phyloP scores from a whole-genome alignment of 2,329 filamentous ascomycete species.

The Trichoderma breve region DNA sequence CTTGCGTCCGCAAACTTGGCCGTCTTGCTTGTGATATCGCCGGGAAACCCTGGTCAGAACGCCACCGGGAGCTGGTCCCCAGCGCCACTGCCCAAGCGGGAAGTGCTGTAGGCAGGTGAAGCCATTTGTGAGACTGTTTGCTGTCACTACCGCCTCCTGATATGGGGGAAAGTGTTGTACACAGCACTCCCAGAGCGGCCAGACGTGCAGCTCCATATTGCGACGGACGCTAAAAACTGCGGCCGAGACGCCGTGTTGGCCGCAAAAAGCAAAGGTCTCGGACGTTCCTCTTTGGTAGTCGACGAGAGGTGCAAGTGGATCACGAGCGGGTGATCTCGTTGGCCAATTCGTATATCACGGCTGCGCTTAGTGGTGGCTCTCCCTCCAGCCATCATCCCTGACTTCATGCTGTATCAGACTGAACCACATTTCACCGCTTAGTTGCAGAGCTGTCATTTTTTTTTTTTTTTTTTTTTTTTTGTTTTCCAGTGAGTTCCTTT shows the following conservation, averaged over 20 bases:
- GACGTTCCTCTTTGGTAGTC: neutral
- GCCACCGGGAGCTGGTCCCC: neutral
- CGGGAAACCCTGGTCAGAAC: neutral
- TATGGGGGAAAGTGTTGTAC: neutral
- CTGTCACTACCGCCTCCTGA: neutral
- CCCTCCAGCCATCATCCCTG: neutral
- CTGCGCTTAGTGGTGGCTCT: neutral
- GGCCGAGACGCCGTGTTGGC: slow-evolving; percentile 1
- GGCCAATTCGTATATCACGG: slow-evolving; percentile 11
- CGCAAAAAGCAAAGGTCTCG: neutral
- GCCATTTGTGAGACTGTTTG: neutral
- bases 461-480: no score
- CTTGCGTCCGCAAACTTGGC: slow-evolving; percentile 7
- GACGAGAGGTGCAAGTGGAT: neutral
- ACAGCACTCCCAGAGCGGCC: neutral
- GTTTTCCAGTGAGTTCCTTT: neutral
- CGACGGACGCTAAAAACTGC: neutral
- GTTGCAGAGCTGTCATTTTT: neutral
- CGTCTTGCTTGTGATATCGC: neutral
- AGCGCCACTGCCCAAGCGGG: neutral
- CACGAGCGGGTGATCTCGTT: neutral
- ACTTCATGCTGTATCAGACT: neutral
- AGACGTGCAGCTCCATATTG: neutral
- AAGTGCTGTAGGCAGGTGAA: neutral
- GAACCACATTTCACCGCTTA: neutral